phyloP scores from a whole-genome alignment of 2,329 filamentous ascomycete genomes.

The Fusarium paranaense region DNA sequence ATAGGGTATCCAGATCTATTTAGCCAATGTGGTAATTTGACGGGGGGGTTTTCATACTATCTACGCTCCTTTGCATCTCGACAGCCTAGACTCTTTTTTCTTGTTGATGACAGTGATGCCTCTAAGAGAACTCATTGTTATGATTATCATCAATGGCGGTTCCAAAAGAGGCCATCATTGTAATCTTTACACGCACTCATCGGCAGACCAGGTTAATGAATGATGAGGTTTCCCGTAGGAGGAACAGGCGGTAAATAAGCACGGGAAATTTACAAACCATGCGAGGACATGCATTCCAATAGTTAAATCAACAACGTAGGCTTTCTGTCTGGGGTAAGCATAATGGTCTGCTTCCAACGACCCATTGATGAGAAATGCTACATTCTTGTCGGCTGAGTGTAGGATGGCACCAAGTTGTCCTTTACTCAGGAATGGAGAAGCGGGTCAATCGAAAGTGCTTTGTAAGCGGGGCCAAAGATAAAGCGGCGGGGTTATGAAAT shows the following conservation, averaged over 20 bases:
- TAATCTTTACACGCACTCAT: no score
- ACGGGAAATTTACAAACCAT: background rate
- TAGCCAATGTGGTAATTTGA: background rate
- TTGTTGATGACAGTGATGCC: background rate
- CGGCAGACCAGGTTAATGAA: background rate
- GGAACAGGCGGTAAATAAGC: background rate
- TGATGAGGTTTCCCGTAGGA: background rate
- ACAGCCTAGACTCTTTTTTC: background rate
- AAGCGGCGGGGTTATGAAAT: background rate
- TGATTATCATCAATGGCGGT: rapidly evolving
- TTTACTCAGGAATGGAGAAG: background rate
- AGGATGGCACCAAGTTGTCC: background rate
- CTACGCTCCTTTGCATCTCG: background rate
- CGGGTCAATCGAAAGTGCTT: background rate
- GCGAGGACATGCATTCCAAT: background rate
- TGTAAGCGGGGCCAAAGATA: background rate
- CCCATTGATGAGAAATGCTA: background rate
- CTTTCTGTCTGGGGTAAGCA: background rate
- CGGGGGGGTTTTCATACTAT: background rate
- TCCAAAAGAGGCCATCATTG: no score
- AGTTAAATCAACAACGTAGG: background rate
- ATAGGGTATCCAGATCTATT: background rate
- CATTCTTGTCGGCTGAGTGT: background rate
- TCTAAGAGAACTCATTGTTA: background rate
- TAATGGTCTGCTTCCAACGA: background rate